Base-by-base conservation (phyloP, 2,329 filamentous ascomycete genomes). In the Capronia epimyces region DNA sequence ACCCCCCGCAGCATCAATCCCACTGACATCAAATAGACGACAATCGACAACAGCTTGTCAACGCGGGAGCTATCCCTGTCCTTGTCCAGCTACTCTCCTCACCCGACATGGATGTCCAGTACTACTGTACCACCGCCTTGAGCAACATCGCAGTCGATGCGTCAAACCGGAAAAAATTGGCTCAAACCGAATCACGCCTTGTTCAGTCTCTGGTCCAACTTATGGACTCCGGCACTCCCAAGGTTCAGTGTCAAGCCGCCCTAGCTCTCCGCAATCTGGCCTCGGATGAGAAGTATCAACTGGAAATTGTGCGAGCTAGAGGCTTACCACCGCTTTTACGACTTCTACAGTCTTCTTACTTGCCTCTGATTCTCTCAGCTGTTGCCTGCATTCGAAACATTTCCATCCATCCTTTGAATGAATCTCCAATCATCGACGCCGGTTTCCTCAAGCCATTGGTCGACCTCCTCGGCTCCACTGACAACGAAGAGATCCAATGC, bases 321-420 rank as follows among this genome's bases (percentile, higher is more conserved):
- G 93, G 93, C 20, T 80, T 98, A 15, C 81, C 82, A 41, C 89
- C 91, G 25, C 80, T 98, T 40, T 80, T 97, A 47, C 86, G 88
- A 58, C 83, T 98, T 15, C 78, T 98, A 16, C 90, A 96, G 69
- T 96, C 91, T 1, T 94, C 90, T 10, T 97, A 97, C 63, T 82
- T 97, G 8, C 93, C 93, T 10, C 81, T 98, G 48, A 97, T 97
- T 53, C 82, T 97, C 32, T 97, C 91, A 16, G 93, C 93, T 40
- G 93, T 98, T 58, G 93, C 93, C 43, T 98, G 93, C 67, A 98
- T 98, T 67, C 86, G 93, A 63, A 98, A 98, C 69, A 98, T 98
- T 60, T 97, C 91, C 50, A 98, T 98, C 60, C 93, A 98, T 67
- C 93, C 93, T 15, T 77, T 91, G 65, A 98, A 98, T 70, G 93